phyloP scores from a whole-genome alignment of 306 rosid genomes.

The Rosa persica region DNA sequence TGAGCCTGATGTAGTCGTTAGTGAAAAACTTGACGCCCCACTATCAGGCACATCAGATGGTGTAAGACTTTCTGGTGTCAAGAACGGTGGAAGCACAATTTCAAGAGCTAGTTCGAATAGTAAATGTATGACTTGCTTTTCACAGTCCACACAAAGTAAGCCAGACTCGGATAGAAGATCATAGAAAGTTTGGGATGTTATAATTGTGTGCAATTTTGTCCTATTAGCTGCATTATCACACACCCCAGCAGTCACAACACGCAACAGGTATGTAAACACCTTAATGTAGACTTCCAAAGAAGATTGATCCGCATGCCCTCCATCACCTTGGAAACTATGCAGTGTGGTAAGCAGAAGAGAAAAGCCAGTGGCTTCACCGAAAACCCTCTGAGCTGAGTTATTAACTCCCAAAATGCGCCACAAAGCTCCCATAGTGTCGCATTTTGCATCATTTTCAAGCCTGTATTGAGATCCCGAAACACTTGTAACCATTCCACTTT shows the following conservation, averaged over 20 bases:
- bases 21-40: conserved; percentile 48
- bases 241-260: conserved; percentile 81
- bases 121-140: conserved; percentile 91
- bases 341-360: conserved; percentile 95
- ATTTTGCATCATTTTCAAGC: conserved; percentile 83
- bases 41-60: conserved; percentile 45
- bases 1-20: conserved; percentile 74
- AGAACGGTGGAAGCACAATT: conserved; percentile 78
- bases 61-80: conserved; percentile 54
- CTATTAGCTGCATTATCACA: conserved; percentile 76
- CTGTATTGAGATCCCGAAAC: conserved; percentile 78
- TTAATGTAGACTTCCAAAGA: conserved; percentile 51
- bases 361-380: conserved; percentile 98
- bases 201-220: conserved; percentile 69
- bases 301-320: conserved; percentile 53
- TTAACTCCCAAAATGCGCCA: conserved; percentile 91
- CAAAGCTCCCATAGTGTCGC: conserved; percentile 90
- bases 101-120: conserved; percentile 92
- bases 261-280: conserved; percentile 72
- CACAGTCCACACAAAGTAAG: conserved; percentile 82
- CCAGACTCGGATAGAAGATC: conserved; percentile 94
- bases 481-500: conserved; percentile 94
- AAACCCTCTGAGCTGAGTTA: conserved; percentile 72
- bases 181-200: conserved; percentile 86
- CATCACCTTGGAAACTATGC: conserved; percentile 88